Percentiles rank a stretch among this genome's conserved stretches.
Conservation (phyloP, 495 filamentous ascomycete species). For the Friedmanniomyces endolithicus region DNA sequence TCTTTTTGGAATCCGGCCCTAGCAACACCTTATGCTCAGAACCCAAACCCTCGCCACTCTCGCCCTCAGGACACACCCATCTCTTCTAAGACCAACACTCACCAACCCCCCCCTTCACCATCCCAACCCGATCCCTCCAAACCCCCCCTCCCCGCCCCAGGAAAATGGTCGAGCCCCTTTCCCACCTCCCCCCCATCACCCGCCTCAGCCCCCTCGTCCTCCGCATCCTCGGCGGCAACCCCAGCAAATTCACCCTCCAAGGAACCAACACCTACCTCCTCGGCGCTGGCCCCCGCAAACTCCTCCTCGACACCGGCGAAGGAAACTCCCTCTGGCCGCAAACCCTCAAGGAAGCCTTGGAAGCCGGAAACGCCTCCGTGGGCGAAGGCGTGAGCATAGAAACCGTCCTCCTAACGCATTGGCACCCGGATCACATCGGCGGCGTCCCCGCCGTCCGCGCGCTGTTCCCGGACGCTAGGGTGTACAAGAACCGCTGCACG, state of each 20-base stretch:
- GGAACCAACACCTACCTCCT: conserved; percentile 36
- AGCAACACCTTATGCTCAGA: too few relatives aligned
- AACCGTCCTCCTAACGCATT: conserved; percentile 67
- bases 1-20: too few relatives aligned
- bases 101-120: too few relatives aligned
- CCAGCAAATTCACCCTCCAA: conserved; percentile 34
- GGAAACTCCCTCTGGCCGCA: conserved; percentile 39
- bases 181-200: conserved; percentile 25
- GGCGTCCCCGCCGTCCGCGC: conserved; percentile 56
- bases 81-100: too few relatives aligned
- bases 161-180: conserved; percentile 25
- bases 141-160: too few relatives aligned
- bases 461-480: conserved; percentile 38
- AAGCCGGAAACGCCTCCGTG: too few relatives aligned
- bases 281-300: conserved; percentile 24
- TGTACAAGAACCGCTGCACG: conserved; percentile 39
- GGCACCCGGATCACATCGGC: conserved; percentile 75
- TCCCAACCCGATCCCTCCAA: too few relatives aligned
- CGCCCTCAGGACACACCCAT: too few relatives aligned
- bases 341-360: conserved; percentile 48
- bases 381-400: conserved; percentile 53
- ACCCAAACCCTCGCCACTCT: too few relatives aligned
- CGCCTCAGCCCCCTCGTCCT: conserved; percentile 29
- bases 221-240: conserved; percentile 33
- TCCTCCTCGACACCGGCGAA: conserved; percentile 33